Percentiles rank a stretch among this genome's conserved stretches.
Conservation (phyloP, 2,329 filamentous ascomycete species). For the Eurotiales sp. region DNA sequence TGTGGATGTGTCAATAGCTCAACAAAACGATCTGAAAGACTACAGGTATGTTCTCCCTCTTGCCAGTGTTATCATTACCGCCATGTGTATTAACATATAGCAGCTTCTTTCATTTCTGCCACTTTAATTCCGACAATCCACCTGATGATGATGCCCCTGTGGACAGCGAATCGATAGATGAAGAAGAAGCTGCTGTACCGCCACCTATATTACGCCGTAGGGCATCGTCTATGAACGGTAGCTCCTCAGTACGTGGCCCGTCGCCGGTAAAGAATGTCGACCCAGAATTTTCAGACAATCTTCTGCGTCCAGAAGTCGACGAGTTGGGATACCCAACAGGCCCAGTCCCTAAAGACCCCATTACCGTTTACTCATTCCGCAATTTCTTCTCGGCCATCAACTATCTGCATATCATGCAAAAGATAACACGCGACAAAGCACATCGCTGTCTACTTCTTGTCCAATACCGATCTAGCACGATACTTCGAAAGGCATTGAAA, state of each 20-base stretch:
- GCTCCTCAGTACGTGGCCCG: constrained; percentile 22
- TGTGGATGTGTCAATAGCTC: constrained; percentile 83
- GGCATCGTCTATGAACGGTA: constrained; percentile 35
- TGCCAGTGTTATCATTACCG: background rate
- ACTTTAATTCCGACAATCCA: constrained; percentile 62
- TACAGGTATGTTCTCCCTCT: constrained; percentile 58
- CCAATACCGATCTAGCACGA: constrained; percentile 90
- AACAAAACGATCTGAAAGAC: constrained; percentile 76
- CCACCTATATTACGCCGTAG: constrained; percentile 71
- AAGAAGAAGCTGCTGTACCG: constrained; percentile 72
- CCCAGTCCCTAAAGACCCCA: constrained; percentile 65
- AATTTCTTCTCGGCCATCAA: constrained; percentile 96
- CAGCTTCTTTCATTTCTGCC: constrained; percentile 91
- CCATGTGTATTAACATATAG: background rate
- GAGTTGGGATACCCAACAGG: constrained; percentile 76
- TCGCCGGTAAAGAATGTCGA: constrained; percentile 24
- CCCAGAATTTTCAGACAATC: constrained; percentile 23
- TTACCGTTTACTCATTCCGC: constrained; percentile 86
- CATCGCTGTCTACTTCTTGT: constrained; percentile 92
- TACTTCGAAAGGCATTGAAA: constrained; percentile 85
- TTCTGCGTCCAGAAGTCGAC: constrained; percentile 62
- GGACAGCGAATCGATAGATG: constrained; percentile 34
- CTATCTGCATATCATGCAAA: constrained; percentile 92
- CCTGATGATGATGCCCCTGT: constrained; percentile 32
- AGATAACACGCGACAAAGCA: constrained; percentile 92